phyloP scores from a whole-genome alignment of 139 green algal species.

The Chlamydomonas incerta region DNA sequence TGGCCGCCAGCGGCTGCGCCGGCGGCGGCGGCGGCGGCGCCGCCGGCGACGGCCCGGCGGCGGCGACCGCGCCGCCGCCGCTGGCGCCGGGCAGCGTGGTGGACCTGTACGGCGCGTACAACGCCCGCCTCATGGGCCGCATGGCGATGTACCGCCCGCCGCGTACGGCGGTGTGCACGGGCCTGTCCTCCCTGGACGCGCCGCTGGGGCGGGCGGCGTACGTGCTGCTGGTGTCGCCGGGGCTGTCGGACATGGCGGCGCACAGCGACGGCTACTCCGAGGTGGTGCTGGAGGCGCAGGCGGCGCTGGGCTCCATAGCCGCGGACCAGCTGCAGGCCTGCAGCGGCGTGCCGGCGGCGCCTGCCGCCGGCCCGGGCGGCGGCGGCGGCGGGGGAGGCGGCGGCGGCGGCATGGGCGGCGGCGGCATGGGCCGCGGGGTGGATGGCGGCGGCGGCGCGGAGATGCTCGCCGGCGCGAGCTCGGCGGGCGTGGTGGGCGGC shows the following conservation, averaged over 20 bases:
- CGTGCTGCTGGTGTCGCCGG: background rate
- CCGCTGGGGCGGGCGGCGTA: constrained; percentile 21
- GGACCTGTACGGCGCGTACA: constrained; percentile 7
- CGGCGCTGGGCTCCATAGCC: background rate
- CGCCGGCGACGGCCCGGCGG: background rate
- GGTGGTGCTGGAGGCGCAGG: constrained; percentile 11
- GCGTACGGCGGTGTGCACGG: background rate
- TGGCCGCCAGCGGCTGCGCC: background rate
- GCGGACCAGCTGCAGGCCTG: constrained; percentile 8
- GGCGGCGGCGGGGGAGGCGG: background rate
- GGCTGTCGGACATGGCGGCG: background rate
- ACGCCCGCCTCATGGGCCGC: constrained; percentile 7
- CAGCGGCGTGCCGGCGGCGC: constrained; percentile 16
- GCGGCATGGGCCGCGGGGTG: too few species aligned
- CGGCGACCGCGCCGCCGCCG: background rate
- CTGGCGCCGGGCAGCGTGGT: background rate
- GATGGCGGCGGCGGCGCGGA: background rate
- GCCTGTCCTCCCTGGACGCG: constrained; percentile 4
- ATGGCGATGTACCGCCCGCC: constrained; percentile 11
- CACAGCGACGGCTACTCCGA: background rate
- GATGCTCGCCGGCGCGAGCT: too few species aligned
- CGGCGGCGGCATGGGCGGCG: background rate
- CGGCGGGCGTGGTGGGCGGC: background rate
- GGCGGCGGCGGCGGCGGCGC: background rate
- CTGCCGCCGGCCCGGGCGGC: background rate